Base-by-base conservation (phyloP, 2,329 filamentous ascomycete species). In the Colletotrichum orchidophilum region DNA sequence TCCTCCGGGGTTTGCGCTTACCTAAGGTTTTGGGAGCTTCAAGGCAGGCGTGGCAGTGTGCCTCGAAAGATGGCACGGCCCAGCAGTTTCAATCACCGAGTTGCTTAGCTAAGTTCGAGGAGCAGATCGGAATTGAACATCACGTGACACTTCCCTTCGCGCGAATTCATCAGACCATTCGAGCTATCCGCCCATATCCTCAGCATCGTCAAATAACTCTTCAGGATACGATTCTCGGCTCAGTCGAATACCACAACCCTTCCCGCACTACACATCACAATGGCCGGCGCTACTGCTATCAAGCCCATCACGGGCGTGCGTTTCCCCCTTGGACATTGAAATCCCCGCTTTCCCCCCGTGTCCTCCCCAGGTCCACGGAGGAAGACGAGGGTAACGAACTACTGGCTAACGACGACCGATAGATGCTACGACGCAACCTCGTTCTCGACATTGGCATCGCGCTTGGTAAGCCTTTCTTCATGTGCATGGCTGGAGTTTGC, bases 351-450 rank as follows among this genome's bases (percentile, higher is more conserved):
- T 35, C 65, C 52, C 60, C 63, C 50, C 26, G 27, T 58, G 15
- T 13, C 53, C 21, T 59, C 73, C 74, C 74, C 66, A 35, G 60
- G 50, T 18, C 33, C n/a, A 26, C 33, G 26, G 58, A 59, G 29
- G 11, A 13, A 13, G 46, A 54, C 42, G 53, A 53, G 42, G 55
- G 18, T 13, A 26, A 31, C 18, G 33, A 42, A 57, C 35, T 27
- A 71, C 78, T 74, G 67, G 75, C 72, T 75, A 78, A 82, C 81
- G 81, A 83, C 80, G 75, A 74, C 71, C 73, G 57, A 63, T 18
- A 90, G 88, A 90, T 90, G 86, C 86, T 90, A 81, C 87, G 87
- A 82, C 85, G 87, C 80, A 83, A 84, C 80, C 86, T 90, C 79
- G 83, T 90, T 77, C 79, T 86, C 75, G 88, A 90, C 78, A 83